Conservation (phyloP, 2,329 filamentous ascomycete genomes). For the Chalaropsis thielavioides region DNA sequence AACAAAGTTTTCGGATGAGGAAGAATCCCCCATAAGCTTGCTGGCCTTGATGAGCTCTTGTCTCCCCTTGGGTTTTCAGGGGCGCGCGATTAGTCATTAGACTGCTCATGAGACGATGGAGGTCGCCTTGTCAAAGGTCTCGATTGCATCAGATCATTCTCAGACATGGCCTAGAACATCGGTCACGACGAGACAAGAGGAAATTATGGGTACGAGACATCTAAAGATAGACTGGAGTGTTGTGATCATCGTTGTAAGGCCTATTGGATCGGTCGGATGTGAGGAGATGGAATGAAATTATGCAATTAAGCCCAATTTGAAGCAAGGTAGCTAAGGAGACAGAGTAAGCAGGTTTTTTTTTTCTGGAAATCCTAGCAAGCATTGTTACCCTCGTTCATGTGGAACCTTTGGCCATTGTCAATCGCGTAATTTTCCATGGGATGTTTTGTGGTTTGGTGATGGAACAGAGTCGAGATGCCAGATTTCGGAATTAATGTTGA, state of each 20-base stretch:
- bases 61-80: neutral
- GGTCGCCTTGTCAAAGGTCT: neutral
- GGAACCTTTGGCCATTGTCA: neutral
- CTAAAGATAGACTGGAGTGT: neutral
- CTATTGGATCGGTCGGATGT: neutral
- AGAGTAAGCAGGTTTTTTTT: neutral
- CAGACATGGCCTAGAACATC: constrained; percentile 2
- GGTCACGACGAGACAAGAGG: neutral
- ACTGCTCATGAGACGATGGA: neutral
- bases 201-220: neutral
- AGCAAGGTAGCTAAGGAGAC: neutral
- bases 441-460: neutral
- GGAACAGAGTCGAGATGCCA: neutral
- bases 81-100: neutral
- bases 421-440: neutral
- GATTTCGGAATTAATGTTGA: neutral
- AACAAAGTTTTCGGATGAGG: constrained; percentile 6
- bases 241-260: neutral
- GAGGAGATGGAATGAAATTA: neutral
- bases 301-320: neutral
- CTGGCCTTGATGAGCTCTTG: neutral
- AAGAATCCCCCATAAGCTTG: constrained; percentile 1
- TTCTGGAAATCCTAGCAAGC: neutral
- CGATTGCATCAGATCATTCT: neutral
- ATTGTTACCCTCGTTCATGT: neutral